phyloP scores from a whole-genome alignment of 1,284 basidiomycete genomes.

The Irpex lacteus region DNA sequence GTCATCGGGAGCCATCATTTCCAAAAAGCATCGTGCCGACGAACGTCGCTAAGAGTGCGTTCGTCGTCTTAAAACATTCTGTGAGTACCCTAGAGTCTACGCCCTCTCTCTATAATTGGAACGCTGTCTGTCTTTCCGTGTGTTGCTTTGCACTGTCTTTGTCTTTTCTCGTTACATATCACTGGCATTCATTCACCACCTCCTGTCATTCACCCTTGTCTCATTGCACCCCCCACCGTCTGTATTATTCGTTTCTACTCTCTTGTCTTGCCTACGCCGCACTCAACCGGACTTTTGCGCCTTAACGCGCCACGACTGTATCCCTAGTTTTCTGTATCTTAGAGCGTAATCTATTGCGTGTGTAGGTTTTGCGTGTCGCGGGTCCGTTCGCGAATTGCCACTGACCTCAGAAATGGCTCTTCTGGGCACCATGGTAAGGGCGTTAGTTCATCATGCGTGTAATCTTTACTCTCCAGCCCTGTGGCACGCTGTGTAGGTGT shows the following conservation, averaged over 20 bases:
- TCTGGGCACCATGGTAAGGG: background rate
- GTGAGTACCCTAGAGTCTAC: slow-evolving; percentile 11
- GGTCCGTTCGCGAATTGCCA: background rate
- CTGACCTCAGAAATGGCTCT: background rate
- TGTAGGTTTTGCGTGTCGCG: background rate
- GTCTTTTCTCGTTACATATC: background rate
- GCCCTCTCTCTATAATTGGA: background rate
- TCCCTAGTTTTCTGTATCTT: slow-evolving; percentile 9
- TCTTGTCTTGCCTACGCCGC: background rate
- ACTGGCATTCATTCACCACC: background rate
- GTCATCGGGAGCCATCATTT: slow-evolving; percentile 34
- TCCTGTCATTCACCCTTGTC: background rate
- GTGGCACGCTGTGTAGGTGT: slow-evolving; percentile 7
- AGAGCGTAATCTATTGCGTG: background rate
- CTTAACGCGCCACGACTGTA: slow-evolving; percentile 7
- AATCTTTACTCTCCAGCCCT: background rate
- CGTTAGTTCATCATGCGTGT: background rate
- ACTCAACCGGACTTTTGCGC: background rate
- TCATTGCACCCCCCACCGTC: background rate
- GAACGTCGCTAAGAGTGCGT: slow-evolving; percentile 21
- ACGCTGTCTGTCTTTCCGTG: slow-evolving; percentile 3
- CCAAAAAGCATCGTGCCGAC: slow-evolving; percentile 33
- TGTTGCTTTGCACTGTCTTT: background rate
- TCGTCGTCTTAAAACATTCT: slow-evolving; percentile 1
- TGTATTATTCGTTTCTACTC: background rate